Evolutionary conservation across 192 early-diverging fungal genomes (phyloP), one percentile per base, ranked within the genome.

Genomic region (Coemansia sp.): DNA sequence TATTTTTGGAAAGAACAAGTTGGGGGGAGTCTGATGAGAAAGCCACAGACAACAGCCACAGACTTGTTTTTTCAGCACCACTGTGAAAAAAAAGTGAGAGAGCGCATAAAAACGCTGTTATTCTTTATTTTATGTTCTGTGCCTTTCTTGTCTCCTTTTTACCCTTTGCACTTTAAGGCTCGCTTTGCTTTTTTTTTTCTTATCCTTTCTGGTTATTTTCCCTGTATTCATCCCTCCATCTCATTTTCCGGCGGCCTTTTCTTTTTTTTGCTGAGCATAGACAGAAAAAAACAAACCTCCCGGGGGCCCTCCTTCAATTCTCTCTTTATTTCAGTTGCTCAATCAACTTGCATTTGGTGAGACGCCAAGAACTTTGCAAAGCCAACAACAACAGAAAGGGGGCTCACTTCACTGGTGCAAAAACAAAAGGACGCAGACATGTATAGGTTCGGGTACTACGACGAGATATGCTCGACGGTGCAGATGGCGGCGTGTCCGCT

Each of bases 401-500:
- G 7, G 11, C 38, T 3, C 11, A 40, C 38, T 40, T 40, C 38
- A 11, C 5, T 11, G 38, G 7, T 2, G 9, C 42, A 17, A 13
- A 17, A 13, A 45, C 42, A 29, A 36, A 61, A 42, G 33, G 7
- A 48, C 13, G 25, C 15, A 58, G 42, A 34, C 32, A 61, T 58
- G 61, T 80, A 80, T 59, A 81, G 29, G 53, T 96, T 95, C 69
- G 92, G 92, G 41, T 89, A 83, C 74, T 99, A 97, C 78, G 89
- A 95, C 85, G 87, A 89, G 66, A 90, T 97, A 62, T 99, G 97
- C 76, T 81, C 76, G 40, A 87, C 85, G 53, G 88, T 95, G 54
- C 88, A 92, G 45, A 83, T 97, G 61, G 87, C 94, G 19, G 73
- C 95, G 54, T 99, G 97, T 75, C 93, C 97, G 36, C 85, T 97